Conservation (phyloP, 495 filamentous ascomycete species). For the Aspergillus haitiensis region DNA sequence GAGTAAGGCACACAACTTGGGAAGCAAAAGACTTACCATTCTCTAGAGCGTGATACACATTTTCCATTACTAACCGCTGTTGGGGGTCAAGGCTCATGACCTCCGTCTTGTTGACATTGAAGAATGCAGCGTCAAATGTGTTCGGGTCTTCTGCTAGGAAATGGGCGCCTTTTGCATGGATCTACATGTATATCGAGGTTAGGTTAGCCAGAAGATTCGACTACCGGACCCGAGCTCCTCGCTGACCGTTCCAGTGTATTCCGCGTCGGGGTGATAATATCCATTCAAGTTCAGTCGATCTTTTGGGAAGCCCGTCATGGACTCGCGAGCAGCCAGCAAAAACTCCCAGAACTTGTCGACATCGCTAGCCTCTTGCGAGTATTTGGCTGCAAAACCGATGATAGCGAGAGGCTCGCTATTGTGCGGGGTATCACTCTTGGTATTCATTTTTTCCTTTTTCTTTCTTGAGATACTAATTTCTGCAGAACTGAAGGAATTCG, state of each 20-base stretch:
- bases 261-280: not conserved
- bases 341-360: not conserved
- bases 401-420: not conserved
- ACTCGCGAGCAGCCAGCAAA: not conserved
- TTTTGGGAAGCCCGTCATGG: not conserved
- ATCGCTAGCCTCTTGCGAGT: not conserved
- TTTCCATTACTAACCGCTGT: constrained; percentile 21
- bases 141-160: constrained; percentile 37
- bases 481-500: too few relatives aligned
- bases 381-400: not conserved
- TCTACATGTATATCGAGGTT: not conserved
- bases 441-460: too few relatives aligned
- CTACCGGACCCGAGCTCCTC: too few relatives aligned
- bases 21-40: constrained; percentile 11
- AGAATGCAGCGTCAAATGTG: constrained; percentile 27
- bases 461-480: too few relatives aligned
- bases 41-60: constrained; percentile 22
- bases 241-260: too few relatives aligned
- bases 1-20: not conserved
- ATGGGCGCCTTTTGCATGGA: constrained; percentile 17
- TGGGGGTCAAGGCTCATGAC: constrained; percentile 15
- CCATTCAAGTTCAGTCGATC: not conserved
- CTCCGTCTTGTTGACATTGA: constrained; percentile 15
- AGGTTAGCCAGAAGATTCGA: too few relatives aligned
- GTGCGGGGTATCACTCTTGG: too few relatives aligned